Base-by-base conservation (phyloP, 148 eudicot genomes). In the Rhododendron molle region DNA sequence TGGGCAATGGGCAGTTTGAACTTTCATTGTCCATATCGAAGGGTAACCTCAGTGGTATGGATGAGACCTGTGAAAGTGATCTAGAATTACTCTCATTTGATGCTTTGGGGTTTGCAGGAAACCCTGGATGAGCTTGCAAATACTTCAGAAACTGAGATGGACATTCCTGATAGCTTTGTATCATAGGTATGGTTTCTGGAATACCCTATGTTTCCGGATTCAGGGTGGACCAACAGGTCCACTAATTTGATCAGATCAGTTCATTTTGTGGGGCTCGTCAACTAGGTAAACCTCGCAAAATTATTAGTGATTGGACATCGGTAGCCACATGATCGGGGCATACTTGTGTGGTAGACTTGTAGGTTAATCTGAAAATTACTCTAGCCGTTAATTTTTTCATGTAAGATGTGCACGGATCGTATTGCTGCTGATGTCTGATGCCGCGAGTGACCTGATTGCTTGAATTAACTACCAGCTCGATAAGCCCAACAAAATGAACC, bases 91-190 rank as follows among this genome's bases (percentile, higher is more conserved):
- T 71, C 73, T 36, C 71, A 73, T 32, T 30, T n/a, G 34, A 18
- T 58, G 52, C 36, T 76, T 81, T 86, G 81, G 80, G 79, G 36
- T 84, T 30, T 82, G 83, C 91, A 89, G 91, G 89, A 83, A 74
- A 78, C 78, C 50, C 82, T 87, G 32, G 86, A 30, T 32, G 89
- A 77, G 79, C 86, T 89, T 87, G 87, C 78, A 82, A 78, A 82
- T 78, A 67, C 84, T 71, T 89, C 91, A 26, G 89, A 89, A 56
- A 78, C 91, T n/a, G 91, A 87, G 32, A 78, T 89, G 50, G 91
- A 87, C 73, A 69, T 87, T 81, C 91, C 91, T 85, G 60, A 87
- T 21, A 87, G 83, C 89, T 89, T 89, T 85, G 84, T 86, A 32
- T 67, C 82, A 79, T 78, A 78, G 81, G 80, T 77, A 30, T 38